A percentile compares a stretch with the other conserved stretches of the same genome.
phyloP scores from a whole-genome alignment of 1,284 basidiomycete species.

The Tremellales sp. region DNA sequence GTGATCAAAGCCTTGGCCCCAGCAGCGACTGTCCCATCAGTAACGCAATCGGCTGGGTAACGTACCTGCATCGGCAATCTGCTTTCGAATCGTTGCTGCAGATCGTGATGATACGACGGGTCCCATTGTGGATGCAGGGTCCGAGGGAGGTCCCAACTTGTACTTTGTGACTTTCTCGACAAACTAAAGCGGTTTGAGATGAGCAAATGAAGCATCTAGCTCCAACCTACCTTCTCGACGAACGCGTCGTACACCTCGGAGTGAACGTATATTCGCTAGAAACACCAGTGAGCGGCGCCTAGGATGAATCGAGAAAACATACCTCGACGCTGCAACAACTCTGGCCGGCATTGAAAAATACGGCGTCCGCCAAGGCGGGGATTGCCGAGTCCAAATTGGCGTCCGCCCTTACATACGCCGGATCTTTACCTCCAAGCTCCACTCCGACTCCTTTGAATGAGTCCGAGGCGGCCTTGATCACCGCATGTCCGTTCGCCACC shows the following conservation, averaged over 20 bases:
- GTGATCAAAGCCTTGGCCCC: slow-evolving; percentile 70
- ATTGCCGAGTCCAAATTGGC: slow-evolving; percentile 74
- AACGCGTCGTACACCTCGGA: slow-evolving; percentile 70
- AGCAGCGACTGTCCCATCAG: slow-evolving; percentile 70
- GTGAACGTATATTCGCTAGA: slow-evolving; percentile 62
- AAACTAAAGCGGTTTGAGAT: slow-evolving; percentile 44
- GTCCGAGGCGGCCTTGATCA: slow-evolving; percentile 7
- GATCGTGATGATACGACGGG: slow-evolving; percentile 71
- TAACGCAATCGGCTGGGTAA: slow-evolving; percentile 58
- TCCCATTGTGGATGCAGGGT: slow-evolving; percentile 65
- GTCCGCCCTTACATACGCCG: slow-evolving; percentile 79
- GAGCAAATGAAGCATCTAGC: too few species aligned
- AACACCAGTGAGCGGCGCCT: slow-evolving; percentile 58
- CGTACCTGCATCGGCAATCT: slow-evolving; percentile 70
- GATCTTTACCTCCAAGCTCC: slow-evolving; percentile 87
- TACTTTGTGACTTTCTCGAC: slow-evolving; percentile 67
- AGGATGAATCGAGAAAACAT: not conserved
- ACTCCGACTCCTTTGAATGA: slow-evolving; percentile 62
- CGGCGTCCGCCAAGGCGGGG: slow-evolving; percentile 78
- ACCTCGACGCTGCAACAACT: slow-evolving; percentile 52
- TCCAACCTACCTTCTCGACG: slow-evolving; percentile 49
- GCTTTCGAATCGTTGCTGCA: slow-evolving; percentile 71
- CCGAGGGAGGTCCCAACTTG: slow-evolving; percentile 73
- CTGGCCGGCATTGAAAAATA: slow-evolving; percentile 88
- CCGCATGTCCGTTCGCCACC: slow-evolving; percentile 56